Evolutionary conservation across 805 yeast species (phyloP), one percentile per base, ranked within the genome.

Genomic region (Isabelozyma pseudorhagii): DNA sequence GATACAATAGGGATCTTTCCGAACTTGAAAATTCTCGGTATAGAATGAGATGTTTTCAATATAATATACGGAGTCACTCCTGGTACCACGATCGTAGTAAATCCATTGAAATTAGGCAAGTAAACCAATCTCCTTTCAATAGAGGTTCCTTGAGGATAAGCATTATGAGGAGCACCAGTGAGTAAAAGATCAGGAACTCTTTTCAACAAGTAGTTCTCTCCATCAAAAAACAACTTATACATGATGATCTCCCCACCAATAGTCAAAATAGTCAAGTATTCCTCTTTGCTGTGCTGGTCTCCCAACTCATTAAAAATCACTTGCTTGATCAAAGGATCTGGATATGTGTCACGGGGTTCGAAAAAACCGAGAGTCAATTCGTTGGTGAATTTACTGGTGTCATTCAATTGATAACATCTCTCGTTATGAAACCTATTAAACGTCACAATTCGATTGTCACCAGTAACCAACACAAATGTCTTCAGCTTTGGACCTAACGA

Each of bases 141-240:
- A 5, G 75, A 75, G 0, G 85, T 86, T 41, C 89, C 89, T 50
- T 80, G 75, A 1, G 87, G 77, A 58, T 83, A 85, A 1, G 92
- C 87, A 63, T 87, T 87, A 48, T 82, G 86, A 1, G 94, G 93
- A 0, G 93, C 94, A 48, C 96, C 96, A 1, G 89, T 82, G 9
- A 85, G 75, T 4, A 68, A 57, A 45, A 71, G 61, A 50, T 76
- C 79, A 58, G 68, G 74, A 49, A 71, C 77, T 61, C 77, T 81
- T 45, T 60, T 54, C 38, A 77, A 72, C 45, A 60, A 65, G 53
- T 63, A 77, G 52, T 67, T 71, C 25, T 65, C 76, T 14, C 79
- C 78, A 56, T 76, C 81, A 51, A 71, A 71, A 52, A 67, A 81
- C 36, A 84, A 69, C 56, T 82, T 83, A 63, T 90, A 91, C 46